Percentiles rank a stretch among this genome's conserved stretches.
These are phyloP conservation scores for Dioscorea dumetorum DNA, from an alignment of 106 monocot species.

Conservation along the genomic window DNA sequence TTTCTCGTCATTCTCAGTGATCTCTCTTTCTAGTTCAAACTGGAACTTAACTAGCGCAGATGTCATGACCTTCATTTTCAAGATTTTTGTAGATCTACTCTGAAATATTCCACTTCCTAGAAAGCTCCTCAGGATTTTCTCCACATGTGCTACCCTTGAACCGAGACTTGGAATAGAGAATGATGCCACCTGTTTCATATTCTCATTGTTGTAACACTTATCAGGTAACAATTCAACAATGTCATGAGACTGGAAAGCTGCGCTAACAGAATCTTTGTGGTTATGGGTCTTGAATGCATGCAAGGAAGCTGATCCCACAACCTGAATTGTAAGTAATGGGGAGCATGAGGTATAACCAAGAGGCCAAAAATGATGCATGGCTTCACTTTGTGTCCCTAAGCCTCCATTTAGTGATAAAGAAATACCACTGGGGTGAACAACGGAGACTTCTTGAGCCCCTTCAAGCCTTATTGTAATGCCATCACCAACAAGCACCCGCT, in stretches of 20 bases:
- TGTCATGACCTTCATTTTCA: constrained; percentile 54
- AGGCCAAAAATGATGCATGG: constrained; percentile 18
- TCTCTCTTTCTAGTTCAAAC: constrained; percentile 56
- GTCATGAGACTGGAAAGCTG: constrained; percentile 34
- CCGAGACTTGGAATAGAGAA: constrained; percentile 23
- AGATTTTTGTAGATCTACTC: constrained; percentile 15
- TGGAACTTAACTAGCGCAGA: constrained; percentile 45
- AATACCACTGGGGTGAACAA: constrained; percentile 46
- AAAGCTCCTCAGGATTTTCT: constrained; percentile 31
- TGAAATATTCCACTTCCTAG: constrained; percentile 20
- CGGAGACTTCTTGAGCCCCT: constrained; percentile 47
- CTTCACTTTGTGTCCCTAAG: constrained; percentile 5
- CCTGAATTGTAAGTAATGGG: constrained; percentile 35
- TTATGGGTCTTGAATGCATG: constrained; percentile 27
- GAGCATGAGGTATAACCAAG: constrained; percentile 32
- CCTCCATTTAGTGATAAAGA: constrained; percentile 26
- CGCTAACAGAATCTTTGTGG: constrained; percentile 18
- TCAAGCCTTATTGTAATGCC: constrained; percentile 58
- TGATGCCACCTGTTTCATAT: constrained; percentile 9
- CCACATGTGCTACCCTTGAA: constrained; percentile 30
- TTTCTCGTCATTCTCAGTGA: constrained; percentile 38
- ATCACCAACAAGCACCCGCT: constrained; percentile 47
- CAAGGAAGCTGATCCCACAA: constrained; percentile 41
- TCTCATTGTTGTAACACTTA: constrained; percentile 33
- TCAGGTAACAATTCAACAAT: constrained; percentile 56